Percentiles rank a stretch among this genome's conserved stretches.
Conservation (phyloP, 768 basidiomycete genomes). For the Rubroboletus satanas region DNA sequence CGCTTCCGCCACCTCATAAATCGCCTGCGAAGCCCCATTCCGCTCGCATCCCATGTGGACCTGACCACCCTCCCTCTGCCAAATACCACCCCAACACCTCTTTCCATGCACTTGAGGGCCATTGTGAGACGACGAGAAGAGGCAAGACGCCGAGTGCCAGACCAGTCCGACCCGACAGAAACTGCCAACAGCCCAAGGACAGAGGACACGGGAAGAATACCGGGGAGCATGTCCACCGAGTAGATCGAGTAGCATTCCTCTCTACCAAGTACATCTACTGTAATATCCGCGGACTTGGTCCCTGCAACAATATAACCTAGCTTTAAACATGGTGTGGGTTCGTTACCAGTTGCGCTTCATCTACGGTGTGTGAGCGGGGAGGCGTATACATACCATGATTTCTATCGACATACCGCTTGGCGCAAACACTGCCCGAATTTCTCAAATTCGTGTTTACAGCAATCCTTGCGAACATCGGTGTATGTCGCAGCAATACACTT, state of each 20-base stretch:
- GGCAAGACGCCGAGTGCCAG: conserved; percentile 33
- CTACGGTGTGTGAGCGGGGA: conserved; percentile 27
- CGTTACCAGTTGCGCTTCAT: conserved; percentile 56
- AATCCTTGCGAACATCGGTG: conserved; percentile 77
- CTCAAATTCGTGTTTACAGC: conserved; percentile 80
- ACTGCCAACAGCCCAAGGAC: conserved; percentile 31
- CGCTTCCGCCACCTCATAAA: conserved; percentile 49
- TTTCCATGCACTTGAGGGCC: conserved; percentile 48
- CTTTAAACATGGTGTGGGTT: background rate
- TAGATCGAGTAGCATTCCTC: conserved; percentile 19
- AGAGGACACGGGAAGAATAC: conserved; percentile 37
- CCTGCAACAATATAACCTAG: conserved; percentile 5
- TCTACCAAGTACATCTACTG: conserved; percentile 14
- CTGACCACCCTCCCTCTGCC: conserved; percentile 51
- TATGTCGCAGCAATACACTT: conserved; percentile 84
- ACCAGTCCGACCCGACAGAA: conserved; percentile 20
- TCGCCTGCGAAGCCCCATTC: conserved; percentile 55
- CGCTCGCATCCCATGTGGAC: conserved; percentile 28
- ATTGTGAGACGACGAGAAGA: conserved; percentile 49
- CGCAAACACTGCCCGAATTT: conserved; percentile 82
- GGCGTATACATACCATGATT: background rate
- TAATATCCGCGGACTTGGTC: conserved; percentile 12
- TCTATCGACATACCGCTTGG: conserved; percentile 56
- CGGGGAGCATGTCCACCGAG: conserved; percentile 28
- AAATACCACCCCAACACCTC: conserved; percentile 52